Evolutionary conservation across 306 rosid genomes (phyloP).

Genomic region (Cucurbita moschata): DNA sequence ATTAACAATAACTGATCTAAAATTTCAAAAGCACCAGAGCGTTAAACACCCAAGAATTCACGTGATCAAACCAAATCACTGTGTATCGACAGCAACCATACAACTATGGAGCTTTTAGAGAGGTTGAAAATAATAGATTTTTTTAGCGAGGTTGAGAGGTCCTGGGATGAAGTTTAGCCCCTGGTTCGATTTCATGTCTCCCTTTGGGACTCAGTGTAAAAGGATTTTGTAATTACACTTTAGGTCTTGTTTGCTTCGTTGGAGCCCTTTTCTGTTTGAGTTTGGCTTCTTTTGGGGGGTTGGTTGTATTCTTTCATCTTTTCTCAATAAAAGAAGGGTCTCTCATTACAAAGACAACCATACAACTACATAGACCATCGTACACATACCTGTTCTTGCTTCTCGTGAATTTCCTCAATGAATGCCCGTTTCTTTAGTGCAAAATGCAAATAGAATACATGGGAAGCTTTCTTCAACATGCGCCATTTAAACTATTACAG

Average conservation of each 20-base stretch:
- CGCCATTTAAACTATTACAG: conserved; percentile 86
- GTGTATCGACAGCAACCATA: not conserved
- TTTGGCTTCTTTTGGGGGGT: not conserved
- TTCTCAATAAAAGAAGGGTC: not conserved
- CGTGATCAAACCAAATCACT: not conserved
- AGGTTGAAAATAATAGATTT: not conserved
- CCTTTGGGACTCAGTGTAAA: not conserved
- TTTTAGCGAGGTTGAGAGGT: not conserved
- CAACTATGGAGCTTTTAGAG: not conserved
- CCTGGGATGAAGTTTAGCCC: not conserved
- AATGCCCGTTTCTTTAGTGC: conserved; percentile 78
- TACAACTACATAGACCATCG: not conserved
- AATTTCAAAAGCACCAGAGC: not conserved
- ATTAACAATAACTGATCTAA: not conserved
- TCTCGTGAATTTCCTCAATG: conserved; percentile 87
- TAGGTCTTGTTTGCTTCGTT: not conserved
- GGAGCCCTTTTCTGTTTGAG: not conserved
- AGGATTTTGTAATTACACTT: not conserved
- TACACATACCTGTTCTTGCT: conserved; percentile 83
- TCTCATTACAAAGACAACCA: not conserved
- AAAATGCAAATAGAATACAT: conserved; percentile 82
- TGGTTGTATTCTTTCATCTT: not conserved
- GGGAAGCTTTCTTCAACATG: conserved; percentile 83
- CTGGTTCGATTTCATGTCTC: not conserved
- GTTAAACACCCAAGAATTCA: not conserved